Base-by-base conservation (phyloP, 768 basidiomycete genomes). In the Lactifluus piperatus region DNA sequence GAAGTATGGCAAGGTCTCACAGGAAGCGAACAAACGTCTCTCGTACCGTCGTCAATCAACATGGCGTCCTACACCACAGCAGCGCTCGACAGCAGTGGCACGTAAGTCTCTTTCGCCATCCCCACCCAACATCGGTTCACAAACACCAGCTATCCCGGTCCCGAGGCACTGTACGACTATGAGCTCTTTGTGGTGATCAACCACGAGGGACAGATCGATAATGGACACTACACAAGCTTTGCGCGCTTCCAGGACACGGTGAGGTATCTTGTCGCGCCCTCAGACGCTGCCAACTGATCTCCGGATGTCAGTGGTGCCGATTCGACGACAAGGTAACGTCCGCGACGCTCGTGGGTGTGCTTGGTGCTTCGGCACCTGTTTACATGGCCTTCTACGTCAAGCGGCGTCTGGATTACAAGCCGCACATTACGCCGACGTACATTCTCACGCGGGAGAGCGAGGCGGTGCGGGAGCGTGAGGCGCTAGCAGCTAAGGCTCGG, bases 361-460 rank as follows among this genome's bases (percentile, higher is more conserved):
- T 94, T 43, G 74, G 71, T 26, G 34, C 51, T 2, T 54, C 57
- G 50, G 91, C 91, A 20, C 78, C 82, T 50, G 86, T 91, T 5
- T 95, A 95, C 71, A 94, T 95, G 93, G 91, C 91, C 62, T 94
- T 94, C 74, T 97, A 95, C 69, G 90, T 92, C 61, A 94, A 94
- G 71, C 83, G 89, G 13, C 82, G 90, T 62, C 75, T 94, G 47
- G 89, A 94, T n/a, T 62, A 94, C 72, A 86, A 84, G 69, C 83
- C 86, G 10, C 34, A 58, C 13, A 62, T 22, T 4, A 62, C 47
- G 45, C 63, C 63, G 14, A 50, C 63, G 9, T 64, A 63, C 13
- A 51, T 62, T 4, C 61, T 64, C 14, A 39, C 54, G 24, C 39
- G 60, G 27, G 62, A 64, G 51, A 55, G n/a, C n/a, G 63, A 58